Base-by-base conservation (phyloP, 768 basidiomycete genomes). In the Calvatia gigantea region DNA sequence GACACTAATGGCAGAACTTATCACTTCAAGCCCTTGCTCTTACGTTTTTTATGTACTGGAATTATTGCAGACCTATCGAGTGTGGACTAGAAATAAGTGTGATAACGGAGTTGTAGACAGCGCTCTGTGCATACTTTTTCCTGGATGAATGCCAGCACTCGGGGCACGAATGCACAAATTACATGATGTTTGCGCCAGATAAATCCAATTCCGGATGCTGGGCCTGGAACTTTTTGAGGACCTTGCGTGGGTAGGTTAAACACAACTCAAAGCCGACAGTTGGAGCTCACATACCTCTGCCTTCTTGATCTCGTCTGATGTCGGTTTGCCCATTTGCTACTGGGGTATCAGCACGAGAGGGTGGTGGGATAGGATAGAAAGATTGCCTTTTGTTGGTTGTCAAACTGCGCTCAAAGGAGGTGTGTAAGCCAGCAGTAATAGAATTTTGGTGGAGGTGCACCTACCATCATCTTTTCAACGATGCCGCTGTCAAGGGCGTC, bases 381-480 rank as follows among this genome's bases (percentile, higher is more conserved):
- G 5, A 33, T 49, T 65, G 84, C 86, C 75, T 85, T 87, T 65
- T 86, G 86, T 66, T 88, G 86, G 60, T 89, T 88, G 64, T 90
- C 88, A 60, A 87, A 90, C 87, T 89, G 60, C 21, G 46, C 29
- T 19, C 28, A 21, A 23, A 28, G 43, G 6, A 57, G n/a, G n/a
- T n/a, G n/a, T n/a, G n/a, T 59, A 46, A 56, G 47, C 35, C 32
- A 35, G 50, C 19, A 42, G 12, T 17, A 37, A 47, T 35, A 44
- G 21, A 28, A 43, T 25, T 43, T 27, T 53, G 14, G 46, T 29
- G 54, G 39, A 46, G 25, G 50, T 14, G 21, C 23, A 70, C 88
- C 62, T 73, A 96, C 96, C 96, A 99, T 98, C 97, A 99, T 99
- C 78, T 99, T 99, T 72, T 99, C 97, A 3, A 99, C 97, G 91